Evolutionary conservation across 805 yeast species (phyloP).

Genomic region (Jamesozyma jinghongensis): DNA sequence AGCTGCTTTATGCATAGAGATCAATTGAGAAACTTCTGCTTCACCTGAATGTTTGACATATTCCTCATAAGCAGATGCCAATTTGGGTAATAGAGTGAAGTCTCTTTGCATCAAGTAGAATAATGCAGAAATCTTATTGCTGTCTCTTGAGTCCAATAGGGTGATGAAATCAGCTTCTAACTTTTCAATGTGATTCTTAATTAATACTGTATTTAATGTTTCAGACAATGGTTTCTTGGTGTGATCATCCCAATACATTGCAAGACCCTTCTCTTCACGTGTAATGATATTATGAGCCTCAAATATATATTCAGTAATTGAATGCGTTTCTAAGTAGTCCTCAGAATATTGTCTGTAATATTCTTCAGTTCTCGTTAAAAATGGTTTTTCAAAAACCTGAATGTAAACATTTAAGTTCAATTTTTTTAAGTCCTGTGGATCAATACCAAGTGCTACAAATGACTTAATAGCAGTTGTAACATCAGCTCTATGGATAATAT

Average conservation of each 20-base stretch:
- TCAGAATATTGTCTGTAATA: conserved; percentile 49
- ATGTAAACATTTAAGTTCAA: conserved; percentile 75
- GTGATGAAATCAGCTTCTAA: conserved; percentile 69
- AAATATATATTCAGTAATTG: conserved; percentile 83
- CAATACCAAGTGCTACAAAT: conserved; percentile 83
- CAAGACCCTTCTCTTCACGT: conserved; percentile 75
- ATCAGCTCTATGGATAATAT: conserved; percentile 55
- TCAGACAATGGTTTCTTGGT: conserved; percentile 71
- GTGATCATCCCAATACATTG: conserved; percentile 74
- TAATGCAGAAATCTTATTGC: conserved; percentile 69
- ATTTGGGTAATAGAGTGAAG: conserved; percentile 66
- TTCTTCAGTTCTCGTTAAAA: conserved; percentile 57
- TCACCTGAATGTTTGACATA: conserved; percentile 63
- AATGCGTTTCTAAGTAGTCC: conserved; percentile 57
- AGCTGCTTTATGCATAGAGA: conserved; percentile 15
- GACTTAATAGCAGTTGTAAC: conserved; percentile 74
- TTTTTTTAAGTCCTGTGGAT: conserved; percentile 79
- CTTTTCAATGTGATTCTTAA: conserved; percentile 65
- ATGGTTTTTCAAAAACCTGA: conserved; percentile 67
- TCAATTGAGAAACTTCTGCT: conserved; percentile 18
- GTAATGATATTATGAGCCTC: conserved; percentile 74
- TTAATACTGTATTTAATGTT: conserved; percentile 64
- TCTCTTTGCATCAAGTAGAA: conserved; percentile 69
- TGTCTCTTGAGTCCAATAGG: conserved; percentile 52
- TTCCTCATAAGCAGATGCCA: conserved; percentile 61